phyloP scores from a whole-genome alignment of 345 rosid genomes.

The Eucalyptus marginata region DNA sequence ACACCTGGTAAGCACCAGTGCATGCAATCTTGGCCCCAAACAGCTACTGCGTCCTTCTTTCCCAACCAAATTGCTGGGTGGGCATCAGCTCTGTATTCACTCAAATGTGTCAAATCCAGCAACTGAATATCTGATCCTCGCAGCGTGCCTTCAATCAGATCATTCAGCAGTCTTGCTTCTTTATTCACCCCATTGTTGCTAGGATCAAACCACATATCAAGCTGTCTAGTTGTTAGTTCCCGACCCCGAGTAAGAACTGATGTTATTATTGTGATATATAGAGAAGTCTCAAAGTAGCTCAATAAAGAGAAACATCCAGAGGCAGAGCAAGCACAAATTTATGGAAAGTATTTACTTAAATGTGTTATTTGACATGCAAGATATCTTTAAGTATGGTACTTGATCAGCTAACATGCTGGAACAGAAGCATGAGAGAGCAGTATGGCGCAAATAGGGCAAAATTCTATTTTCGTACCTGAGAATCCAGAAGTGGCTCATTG shows the following conservation, averaged over 20 bases:
- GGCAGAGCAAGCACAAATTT: not conserved
- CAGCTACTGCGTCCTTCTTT: slow-evolving; percentile 75
- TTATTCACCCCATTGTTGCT: slow-evolving; percentile 75
- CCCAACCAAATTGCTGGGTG: slow-evolving; percentile 96
- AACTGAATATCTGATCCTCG: slow-evolving; percentile 35
- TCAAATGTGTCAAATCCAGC: slow-evolving; percentile 65
- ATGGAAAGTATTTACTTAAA: not conserved
- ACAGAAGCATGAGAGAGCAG: not conserved
- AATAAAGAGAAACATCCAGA: not conserved
- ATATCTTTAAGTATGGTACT: not conserved
- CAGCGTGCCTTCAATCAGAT: slow-evolving; percentile 28
- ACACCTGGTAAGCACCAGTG: slow-evolving; percentile 99
- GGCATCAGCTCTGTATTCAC: slow-evolving; percentile 92
- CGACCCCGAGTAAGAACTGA: not conserved
- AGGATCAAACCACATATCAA: slow-evolving; percentile 92
- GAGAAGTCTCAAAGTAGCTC: not conserved
- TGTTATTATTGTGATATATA: not conserved
- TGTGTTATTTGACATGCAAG: not conserved
- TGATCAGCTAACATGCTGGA: not conserved
- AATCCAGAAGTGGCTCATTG: slow-evolving; percentile 48
- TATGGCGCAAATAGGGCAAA: not conserved
- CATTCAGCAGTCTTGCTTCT: slow-evolving; percentile 71
- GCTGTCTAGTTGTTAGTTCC: slow-evolving; percentile 53
- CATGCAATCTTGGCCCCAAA: slow-evolving; percentile 99
- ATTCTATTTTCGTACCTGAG: slow-evolving; percentile 34